Base-by-base conservation (phyloP, 306 rosid genomes). In the Prunus kanzakura region DNA sequence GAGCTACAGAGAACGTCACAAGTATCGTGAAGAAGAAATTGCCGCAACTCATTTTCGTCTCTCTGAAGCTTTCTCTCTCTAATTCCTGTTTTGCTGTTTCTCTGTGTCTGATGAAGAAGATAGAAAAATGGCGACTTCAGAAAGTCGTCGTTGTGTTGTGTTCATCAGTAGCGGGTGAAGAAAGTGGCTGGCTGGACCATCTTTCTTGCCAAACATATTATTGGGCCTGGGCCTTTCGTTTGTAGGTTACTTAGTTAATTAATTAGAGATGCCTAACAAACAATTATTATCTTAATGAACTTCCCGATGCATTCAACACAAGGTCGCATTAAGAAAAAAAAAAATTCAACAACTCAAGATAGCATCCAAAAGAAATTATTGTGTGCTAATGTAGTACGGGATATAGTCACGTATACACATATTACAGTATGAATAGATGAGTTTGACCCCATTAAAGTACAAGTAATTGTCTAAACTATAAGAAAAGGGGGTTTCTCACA, bases 11-110 rank as follows among this genome's bases (percentile, higher is more conserved):
- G 85, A 96, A 92, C 61, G 89, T 84, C 32, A 92, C 56, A 14
- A 96, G 89, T 30, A 88, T 49, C 65, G 85, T 65, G 88, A 89
- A 96, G 92, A 96, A 92, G 79, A 86, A 49, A 67, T 96, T 96
- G 18, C 99, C 98, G 74, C 97, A 96, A 75, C 93, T 97, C 99
- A 96, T 96, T 60, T 54, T 23, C 0, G n/a, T 64, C 23, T 64
- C 71, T 65, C 58, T 58, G 7, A 11, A 60, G 64, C 65, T 75
- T 32, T 23, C 27, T 23, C 74, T 56, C 20, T 5, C 13, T 54
- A 6, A 13, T 15, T 6, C 43, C 43, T 38, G 43, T 38, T 38
- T 38, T 38, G 43, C 43, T 38, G 43, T n/a, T 22, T 72, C 72
- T 47, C 10, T 66, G 10, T 56, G 18, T 13, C n/a, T 43, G 25